Evolutionary conservation across 345 rosid genomes (phyloP).

Genomic region (Linum tenue): DNA sequence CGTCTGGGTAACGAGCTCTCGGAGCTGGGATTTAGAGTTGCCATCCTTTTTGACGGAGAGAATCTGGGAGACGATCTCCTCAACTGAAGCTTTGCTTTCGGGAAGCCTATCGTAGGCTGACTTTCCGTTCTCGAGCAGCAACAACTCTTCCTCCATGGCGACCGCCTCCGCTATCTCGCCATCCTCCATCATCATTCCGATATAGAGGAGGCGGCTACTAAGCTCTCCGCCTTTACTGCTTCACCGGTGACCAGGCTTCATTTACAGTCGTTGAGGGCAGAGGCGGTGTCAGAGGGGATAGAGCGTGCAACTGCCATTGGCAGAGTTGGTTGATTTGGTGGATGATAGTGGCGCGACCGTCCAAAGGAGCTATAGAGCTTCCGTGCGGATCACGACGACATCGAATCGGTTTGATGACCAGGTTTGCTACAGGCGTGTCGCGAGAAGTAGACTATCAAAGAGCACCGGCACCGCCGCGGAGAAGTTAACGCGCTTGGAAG

Average conservation of each 20-base stretch:
- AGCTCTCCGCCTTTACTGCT: background rate
- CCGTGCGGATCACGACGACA: no score
- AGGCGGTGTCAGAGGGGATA: no score
- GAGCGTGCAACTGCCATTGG: no score
- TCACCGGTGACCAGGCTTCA: background rate
- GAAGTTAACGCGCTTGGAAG: no score
- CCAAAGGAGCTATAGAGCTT: no score
- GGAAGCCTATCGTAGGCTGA: constrained; percentile 59
- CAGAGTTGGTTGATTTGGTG: no score
- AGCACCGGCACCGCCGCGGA: no score
- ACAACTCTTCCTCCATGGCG: constrained; percentile 31
- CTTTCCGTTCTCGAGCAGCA: constrained; percentile 29
- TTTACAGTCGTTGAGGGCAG: background rate
- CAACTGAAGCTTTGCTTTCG: constrained; percentile 67
- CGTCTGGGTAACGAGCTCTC: constrained; percentile 72
- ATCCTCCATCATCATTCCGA: constrained; percentile 53
- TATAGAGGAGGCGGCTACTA: background rate
- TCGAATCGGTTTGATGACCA: no score
- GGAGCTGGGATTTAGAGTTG: constrained; percentile 52
- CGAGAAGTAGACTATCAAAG: no score
- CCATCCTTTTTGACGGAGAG: constrained; percentile 50
- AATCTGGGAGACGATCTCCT: constrained; percentile 55
- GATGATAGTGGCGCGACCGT: no score
- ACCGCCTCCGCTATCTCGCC: constrained; percentile 81
- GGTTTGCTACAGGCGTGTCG: no score